phyloP scores from a whole-genome alignment of 2,329 filamentous ascomycete species.

The Cadophora luteo-olivacea region DNA sequence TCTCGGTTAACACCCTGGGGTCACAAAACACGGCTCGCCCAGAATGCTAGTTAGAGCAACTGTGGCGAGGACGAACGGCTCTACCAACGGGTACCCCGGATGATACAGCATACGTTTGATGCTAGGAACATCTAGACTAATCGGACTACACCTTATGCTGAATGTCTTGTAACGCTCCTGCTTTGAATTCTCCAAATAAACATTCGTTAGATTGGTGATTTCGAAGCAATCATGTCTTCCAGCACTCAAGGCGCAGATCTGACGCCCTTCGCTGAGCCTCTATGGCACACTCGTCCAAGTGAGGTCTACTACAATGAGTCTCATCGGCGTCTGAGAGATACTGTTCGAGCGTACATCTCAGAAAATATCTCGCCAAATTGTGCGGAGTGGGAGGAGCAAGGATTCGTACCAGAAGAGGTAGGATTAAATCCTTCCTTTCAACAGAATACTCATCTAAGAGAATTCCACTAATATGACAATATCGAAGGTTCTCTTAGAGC shows the following conservation, averaged over 20 bases:
- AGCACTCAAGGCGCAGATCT: constrained; percentile 28
- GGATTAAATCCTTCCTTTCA: too few relatives aligned
- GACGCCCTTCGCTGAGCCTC: constrained; percentile 24
- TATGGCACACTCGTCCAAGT: constrained; percentile 20
- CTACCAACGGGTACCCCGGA: not conserved
- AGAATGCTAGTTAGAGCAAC: not conserved
- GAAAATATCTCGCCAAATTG: constrained; percentile 86
- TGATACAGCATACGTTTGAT: not conserved
- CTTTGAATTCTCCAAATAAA: not conserved
- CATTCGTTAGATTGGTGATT: too few relatives aligned
- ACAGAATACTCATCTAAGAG: too few relatives aligned
- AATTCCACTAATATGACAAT: too few relatives aligned
- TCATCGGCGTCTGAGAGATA: constrained; percentile 84
- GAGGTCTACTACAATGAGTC: constrained; percentile 94
- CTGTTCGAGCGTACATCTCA: constrained; percentile 90
- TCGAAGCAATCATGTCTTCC: not conserved
- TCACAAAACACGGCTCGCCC: not conserved
- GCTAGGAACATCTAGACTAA: not conserved
- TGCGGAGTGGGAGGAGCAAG: constrained; percentile 80
- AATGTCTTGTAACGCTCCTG: not conserved
- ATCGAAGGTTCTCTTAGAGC: constrained; percentile 51
- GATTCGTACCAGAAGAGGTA: constrained; percentile 61
- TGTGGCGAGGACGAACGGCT: not conserved
- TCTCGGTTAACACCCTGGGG: not conserved
- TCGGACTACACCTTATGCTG: not conserved